Conservation (phyloP, 768 basidiomycete genomes). For the Mycena crocata region DNA sequence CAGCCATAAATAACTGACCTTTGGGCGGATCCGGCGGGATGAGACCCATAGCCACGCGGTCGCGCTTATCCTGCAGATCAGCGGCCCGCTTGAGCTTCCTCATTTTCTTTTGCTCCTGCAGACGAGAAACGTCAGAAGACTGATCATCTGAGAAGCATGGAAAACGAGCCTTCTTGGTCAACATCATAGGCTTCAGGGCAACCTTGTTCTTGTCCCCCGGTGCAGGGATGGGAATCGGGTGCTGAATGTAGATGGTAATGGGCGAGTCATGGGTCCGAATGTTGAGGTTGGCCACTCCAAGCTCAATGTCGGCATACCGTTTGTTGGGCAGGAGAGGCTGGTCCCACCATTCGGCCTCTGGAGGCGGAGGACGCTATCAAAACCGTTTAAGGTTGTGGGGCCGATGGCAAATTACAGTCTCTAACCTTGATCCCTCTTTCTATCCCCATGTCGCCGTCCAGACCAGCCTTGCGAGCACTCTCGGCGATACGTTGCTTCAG, state of each 20-base stretch:
- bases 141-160: neutral
- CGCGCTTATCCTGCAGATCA: slow-evolving; percentile 93
- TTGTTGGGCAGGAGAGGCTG: slow-evolving; percentile 83
- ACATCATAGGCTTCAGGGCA: slow-evolving; percentile 85
- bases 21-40: slow-evolving; percentile 96
- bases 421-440: slow-evolving; percentile 90
- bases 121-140: slow-evolving; percentile 32
- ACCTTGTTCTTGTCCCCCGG: slow-evolving; percentile 87
- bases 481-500: slow-evolving; percentile 95
- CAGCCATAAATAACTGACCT: slow-evolving; percentile 57
- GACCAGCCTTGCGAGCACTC: slow-evolving; percentile 90
- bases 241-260: slow-evolving; percentile 92
- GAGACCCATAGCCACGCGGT: slow-evolving; percentile 95
- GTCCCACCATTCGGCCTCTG: slow-evolving; percentile 98
- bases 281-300: slow-evolving; percentile 68
- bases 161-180: slow-evolving; percentile 84
- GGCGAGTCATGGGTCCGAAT: slow-evolving; percentile 78
- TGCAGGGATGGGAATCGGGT: slow-evolving; percentile 95
- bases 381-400: neutral
- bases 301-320: slow-evolving; percentile 79
- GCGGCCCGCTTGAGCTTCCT: slow-evolving; percentile 88
- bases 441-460: slow-evolving; percentile 92
- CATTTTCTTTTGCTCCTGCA: slow-evolving; percentile 95
- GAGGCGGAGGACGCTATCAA: slow-evolving; percentile 82
- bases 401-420: neutral